Evolutionary conservation across 2,329 filamentous ascomycete genomes (phyloP).

Genomic region (Penicillium occitanis): DNA sequence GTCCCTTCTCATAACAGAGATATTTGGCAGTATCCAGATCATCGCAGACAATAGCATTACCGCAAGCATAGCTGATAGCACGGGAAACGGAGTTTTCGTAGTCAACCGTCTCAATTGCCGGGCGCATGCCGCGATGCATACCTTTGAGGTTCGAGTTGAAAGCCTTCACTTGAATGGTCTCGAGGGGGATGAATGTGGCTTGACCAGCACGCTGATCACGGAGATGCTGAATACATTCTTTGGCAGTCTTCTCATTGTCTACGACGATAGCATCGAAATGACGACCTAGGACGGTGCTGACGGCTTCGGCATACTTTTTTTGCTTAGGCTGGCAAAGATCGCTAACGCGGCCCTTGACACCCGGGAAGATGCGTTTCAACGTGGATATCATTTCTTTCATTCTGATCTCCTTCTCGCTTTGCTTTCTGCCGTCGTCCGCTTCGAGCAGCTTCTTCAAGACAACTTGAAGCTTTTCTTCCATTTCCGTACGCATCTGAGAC

Average conservation of each 20-base stretch:
- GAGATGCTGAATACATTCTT: conserved; percentile 91
- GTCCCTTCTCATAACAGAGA: conserved; percentile 78
- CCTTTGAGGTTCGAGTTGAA: conserved; percentile 89
- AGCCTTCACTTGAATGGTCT: conserved; percentile 94
- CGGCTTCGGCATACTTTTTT: conserved; percentile 92
- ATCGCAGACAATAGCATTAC: conserved; percentile 92
- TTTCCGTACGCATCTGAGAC: conserved; percentile 78
- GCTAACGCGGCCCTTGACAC: conserved; percentile 84
- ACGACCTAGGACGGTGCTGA: conserved; percentile 85
- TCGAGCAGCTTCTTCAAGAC: conserved; percentile 77
- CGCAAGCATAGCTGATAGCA: conserved; percentile 92
- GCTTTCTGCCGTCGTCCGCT: conserved; percentile 79
- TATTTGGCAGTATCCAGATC: conserved; percentile 81
- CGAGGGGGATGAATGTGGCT: conserved; percentile 91
- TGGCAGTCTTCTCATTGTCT: conserved; percentile 89
- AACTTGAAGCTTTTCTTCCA: conserved; percentile 87
- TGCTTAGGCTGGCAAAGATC: conserved; percentile 95
- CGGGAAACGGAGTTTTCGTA: conserved; percentile 86
- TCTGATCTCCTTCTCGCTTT: conserved; percentile 76
- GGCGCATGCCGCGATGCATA: conserved; percentile 74
- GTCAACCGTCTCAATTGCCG: conserved; percentile 94
- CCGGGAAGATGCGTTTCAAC: conserved; percentile 86
- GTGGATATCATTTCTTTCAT: conserved; percentile 81
- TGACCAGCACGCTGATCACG: conserved; percentile 84
- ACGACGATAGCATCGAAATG: conserved; percentile 95